Evolutionary conservation across 345 rosid species (phyloP).

Genomic region (Gossypium bickii): DNA sequence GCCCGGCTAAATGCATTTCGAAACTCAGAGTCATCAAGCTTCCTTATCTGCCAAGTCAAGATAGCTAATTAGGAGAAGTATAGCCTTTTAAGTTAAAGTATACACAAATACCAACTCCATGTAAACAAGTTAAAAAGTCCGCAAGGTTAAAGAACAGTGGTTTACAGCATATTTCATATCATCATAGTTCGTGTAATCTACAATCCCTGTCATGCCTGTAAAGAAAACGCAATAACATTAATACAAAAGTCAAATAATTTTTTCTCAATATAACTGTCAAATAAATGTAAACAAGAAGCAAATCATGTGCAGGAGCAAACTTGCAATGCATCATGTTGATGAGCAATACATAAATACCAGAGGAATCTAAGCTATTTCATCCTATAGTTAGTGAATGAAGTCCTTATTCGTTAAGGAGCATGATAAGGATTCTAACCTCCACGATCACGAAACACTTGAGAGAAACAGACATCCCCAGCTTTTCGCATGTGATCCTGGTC

Average conservation of each 20-base stretch:
- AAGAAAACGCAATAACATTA: not conserved
- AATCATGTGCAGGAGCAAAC: not conserved
- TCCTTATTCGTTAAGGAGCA: not conserved
- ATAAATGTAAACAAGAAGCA: not conserved
- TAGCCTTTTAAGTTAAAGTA: not conserved
- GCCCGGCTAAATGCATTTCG: slow-evolving; percentile 85
- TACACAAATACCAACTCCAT: not conserved
- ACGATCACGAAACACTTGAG: slow-evolving; percentile 85
- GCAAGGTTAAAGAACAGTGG: slow-evolving; percentile 13
- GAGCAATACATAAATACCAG: not conserved
- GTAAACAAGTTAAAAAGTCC: not conserved
- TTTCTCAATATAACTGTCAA: not conserved
- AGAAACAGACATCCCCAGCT: slow-evolving; percentile 97
- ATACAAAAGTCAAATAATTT: not conserved
- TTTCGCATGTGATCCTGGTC: slow-evolving; percentile 93
- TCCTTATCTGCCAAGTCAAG: slow-evolving; percentile 48
- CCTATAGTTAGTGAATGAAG: not conserved
- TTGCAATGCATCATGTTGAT: not conserved
- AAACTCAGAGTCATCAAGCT: slow-evolving; percentile 84
- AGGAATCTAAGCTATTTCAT: not conserved
- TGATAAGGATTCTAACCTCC: slow-evolving; percentile 39
- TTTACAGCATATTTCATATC: slow-evolving; percentile 97
- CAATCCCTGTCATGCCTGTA: slow-evolving; percentile 88
- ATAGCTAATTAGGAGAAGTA: slow-evolving; percentile 2
- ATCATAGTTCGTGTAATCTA: slow-evolving; percentile 80